Percentiles rank a stretch among this genome's conserved stretches.
Conservation (phyloP, 495 filamentous ascomycete species). For the Lophium mytilinum region DNA sequence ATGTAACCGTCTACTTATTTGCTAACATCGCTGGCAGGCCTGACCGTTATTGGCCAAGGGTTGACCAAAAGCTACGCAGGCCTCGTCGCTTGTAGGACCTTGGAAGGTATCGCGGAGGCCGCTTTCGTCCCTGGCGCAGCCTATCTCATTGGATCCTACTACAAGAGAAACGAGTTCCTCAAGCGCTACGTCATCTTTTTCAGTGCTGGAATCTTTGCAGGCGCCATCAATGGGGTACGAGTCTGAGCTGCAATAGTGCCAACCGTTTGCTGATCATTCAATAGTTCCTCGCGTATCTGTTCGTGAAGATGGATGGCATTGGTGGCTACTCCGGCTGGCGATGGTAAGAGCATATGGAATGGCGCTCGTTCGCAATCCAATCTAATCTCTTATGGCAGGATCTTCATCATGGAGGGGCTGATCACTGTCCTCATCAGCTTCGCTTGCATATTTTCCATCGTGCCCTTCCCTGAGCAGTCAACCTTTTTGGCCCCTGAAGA, state of each 20-base stretch:
- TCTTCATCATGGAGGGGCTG: conserved; percentile 47
- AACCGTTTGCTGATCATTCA: neutral
- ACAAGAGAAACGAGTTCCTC: conserved; percentile 20
- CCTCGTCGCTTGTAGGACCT: conserved; percentile 14
- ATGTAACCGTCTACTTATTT: neutral
- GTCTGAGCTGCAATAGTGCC: neutral
- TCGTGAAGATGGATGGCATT: conserved; percentile 59
- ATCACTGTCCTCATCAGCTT: conserved; percentile 51
- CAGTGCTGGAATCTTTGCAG: conserved; percentile 54
- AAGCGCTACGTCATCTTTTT: conserved; percentile 60
- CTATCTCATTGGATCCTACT: conserved; percentile 21
- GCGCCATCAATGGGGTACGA: conserved; percentile 51
- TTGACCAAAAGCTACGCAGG: conserved; percentile 13
- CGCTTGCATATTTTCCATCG: conserved; percentile 48
- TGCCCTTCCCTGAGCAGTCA: conserved; percentile 58
- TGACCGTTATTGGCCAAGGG: conserved; percentile 20
- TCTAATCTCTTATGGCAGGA: conserved; percentile 23
- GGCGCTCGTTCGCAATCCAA: neutral
- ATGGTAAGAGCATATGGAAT: conserved; percentile 38
- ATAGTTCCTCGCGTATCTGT: conserved; percentile 51
- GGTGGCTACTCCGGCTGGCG: conserved; percentile 58
- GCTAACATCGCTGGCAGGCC: neutral
- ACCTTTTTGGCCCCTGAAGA: conserved; percentile 39
- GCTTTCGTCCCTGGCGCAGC: conserved; percentile 19
- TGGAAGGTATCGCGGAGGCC: conserved; percentile 18